These are phyloP conservation scores for Penicillium janthinellum DNA, from an alignment of 2,329 filamentous ascomycete genomes.

Conservation along the genomic window DNA sequence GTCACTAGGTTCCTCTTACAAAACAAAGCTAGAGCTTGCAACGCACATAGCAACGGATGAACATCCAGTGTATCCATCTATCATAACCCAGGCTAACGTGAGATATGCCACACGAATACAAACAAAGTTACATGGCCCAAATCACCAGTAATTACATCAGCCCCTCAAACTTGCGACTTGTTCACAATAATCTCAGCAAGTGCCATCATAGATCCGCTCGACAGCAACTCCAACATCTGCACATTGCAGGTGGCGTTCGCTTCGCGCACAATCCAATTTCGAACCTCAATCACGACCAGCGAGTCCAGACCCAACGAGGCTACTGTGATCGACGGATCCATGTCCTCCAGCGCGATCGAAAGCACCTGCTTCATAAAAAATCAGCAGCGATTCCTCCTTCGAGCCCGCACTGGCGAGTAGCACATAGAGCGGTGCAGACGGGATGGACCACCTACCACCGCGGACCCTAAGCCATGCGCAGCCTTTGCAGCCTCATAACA, in stretches of 20 bases:
- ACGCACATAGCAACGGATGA: no score
- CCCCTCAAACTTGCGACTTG: slow-evolving; percentile 23
- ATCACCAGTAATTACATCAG: not conserved
- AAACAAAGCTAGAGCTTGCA: no score
- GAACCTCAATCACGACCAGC: slow-evolving; percentile 28
- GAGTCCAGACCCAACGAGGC: slow-evolving; percentile 27
- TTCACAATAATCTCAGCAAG: slow-evolving; percentile 29
- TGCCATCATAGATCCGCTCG: slow-evolving; percentile 28
- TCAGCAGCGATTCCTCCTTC: slow-evolving; percentile 49
- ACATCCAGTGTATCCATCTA: no score
- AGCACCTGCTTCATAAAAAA: slow-evolving; percentile 51
- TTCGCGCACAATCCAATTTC: slow-evolving; percentile 31
- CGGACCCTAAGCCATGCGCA: slow-evolving; percentile 6
- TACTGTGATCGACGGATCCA: slow-evolving; percentile 42
- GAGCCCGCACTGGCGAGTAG: slow-evolving; percentile 48
- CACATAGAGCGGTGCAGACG: slow-evolving; percentile 48
- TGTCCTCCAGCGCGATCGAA: slow-evolving; percentile 53
- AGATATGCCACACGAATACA: not conserved
- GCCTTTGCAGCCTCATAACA: slow-evolving; percentile 46
- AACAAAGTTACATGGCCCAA: not conserved
- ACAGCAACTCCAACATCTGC: slow-evolving; percentile 33
- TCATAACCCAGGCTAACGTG: not conserved
- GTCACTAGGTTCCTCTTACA: no score
- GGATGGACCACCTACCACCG: slow-evolving; percentile 17
- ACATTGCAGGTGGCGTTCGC: slow-evolving; percentile 34